phyloP scores from a whole-genome alignment of 495 filamentous ascomycete genomes.

The Astrocystis sublimbata region DNA sequence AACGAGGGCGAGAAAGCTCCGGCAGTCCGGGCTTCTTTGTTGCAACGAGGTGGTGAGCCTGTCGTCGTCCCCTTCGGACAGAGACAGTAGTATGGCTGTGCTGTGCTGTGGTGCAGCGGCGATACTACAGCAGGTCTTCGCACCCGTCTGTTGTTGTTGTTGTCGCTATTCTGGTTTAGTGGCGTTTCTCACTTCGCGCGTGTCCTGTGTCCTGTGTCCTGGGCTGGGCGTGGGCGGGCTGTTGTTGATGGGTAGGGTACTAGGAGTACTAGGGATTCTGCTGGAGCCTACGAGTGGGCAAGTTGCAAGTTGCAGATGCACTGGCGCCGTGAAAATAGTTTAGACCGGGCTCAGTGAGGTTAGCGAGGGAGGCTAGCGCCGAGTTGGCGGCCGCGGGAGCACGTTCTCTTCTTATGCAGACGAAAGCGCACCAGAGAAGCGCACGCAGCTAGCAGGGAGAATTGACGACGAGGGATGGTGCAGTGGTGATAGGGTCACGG shows the following conservation, averaged over 20 bases:
- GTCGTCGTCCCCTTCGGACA: neutral
- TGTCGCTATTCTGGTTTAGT: too few relatives aligned
- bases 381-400: conserved; percentile 15
- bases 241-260: too few relatives aligned
- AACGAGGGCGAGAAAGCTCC: neutral
- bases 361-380: conserved; percentile 19
- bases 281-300: too few relatives aligned
- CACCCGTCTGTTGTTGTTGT: conserved; percentile 3
- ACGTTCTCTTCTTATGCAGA: conserved; percentile 15
- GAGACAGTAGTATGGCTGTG: neutral
- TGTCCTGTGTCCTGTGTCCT: neutral
- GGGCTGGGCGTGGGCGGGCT: too few relatives aligned
- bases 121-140: too few relatives aligned
- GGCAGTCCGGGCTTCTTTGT: neutral
- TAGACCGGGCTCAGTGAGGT: conserved; percentile 21
- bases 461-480: neutral
- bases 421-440: conserved; percentile 13
- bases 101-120: too few relatives aligned
- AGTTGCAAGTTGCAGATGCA: conserved; percentile 3
- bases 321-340: conserved; percentile 22
- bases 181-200: too few relatives aligned
- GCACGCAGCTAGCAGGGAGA: conserved; percentile 8
- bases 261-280: too few relatives aligned
- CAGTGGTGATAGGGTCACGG: neutral
- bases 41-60: neutral